Evolutionary conservation across 23 red algal genomes (phyloP).

Genomic region (Pyropia haitanensis): DNA sequence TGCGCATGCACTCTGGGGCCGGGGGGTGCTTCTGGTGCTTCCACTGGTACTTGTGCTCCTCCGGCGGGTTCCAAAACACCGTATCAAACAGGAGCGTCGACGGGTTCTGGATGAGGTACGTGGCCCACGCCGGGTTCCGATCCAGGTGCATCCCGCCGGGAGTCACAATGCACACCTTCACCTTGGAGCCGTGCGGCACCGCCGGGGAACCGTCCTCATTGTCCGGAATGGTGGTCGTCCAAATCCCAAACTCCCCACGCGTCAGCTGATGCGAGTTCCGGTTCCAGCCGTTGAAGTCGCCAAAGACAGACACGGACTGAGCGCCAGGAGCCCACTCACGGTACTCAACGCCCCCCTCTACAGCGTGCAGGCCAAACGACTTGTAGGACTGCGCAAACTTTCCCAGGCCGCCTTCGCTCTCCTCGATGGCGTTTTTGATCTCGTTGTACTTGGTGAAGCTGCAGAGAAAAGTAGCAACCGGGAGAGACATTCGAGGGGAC

Average conservation of each 20-base stretch:
- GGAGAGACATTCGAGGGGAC: neutral
- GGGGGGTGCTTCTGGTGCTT: slow-evolving; percentile 35
- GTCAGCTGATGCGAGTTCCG: slow-evolving; percentile 41
- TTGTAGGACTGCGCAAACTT: slow-evolving; percentile 70
- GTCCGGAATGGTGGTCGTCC: slow-evolving; percentile 66
- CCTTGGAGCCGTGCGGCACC: slow-evolving; percentile 70
- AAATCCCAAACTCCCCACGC: slow-evolving; percentile 71
- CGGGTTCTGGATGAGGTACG: slow-evolving; percentile 77
- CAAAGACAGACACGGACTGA: slow-evolving; percentile 77
- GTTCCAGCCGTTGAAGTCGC: slow-evolving; percentile 98
- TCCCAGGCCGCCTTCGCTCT: slow-evolving; percentile 64
- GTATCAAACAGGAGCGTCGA: slow-evolving; percentile 83
- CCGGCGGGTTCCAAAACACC: slow-evolving; percentile 87
- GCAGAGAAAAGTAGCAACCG: neutral
- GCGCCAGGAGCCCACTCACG: slow-evolving; percentile 88
- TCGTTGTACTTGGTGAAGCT: slow-evolving; percentile 43
- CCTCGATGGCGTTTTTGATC: slow-evolving; percentile 45
- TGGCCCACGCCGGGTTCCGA: slow-evolving; percentile 93
- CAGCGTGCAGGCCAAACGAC: slow-evolving; percentile 54
- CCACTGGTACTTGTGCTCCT: slow-evolving; percentile 73
- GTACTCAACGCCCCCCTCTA: slow-evolving; percentile 61
- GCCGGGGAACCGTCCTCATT: slow-evolving; percentile 63
- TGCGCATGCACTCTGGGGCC: slow-evolving; percentile 48
- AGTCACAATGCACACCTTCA: slow-evolving; percentile 77
- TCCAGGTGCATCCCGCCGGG: slow-evolving; percentile 66